These are phyloP conservation scores for Colletotrichum sp. DNA, from an alignment of 2,329 filamentous ascomycete genomes.

Conservation along the genomic window DNA sequence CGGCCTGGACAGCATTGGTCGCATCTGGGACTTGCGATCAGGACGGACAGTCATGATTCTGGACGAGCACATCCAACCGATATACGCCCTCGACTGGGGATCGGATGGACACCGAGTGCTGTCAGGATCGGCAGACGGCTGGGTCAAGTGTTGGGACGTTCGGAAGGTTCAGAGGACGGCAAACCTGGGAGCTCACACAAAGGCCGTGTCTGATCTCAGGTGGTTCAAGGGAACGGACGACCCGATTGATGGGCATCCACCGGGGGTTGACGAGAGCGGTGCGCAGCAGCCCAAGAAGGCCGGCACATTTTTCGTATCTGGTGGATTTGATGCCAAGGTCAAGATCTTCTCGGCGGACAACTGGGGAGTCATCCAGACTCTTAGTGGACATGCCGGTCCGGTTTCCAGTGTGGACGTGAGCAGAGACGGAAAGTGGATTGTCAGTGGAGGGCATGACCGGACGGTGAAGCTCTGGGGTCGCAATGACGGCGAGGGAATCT, in stretches of 20 bases:
- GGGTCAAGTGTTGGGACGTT: constrained; percentile 98
- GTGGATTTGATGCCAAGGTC: constrained; percentile 93
- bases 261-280: constrained; percentile 69
- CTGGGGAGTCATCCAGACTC: constrained; percentile 86
- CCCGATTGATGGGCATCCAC: constrained; percentile 64
- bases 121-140: constrained; percentile 92
- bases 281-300: constrained; percentile 77
- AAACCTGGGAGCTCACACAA: constrained; percentile 88
- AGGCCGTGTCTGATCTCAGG: constrained; percentile 88
- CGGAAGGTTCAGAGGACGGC: constrained; percentile 84
- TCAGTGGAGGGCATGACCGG: constrained; percentile 90
- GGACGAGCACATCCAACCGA: constrained; percentile 83
- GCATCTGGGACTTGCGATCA: constrained; percentile 93
- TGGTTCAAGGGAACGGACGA: constrained; percentile 93
- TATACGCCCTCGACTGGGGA: constrained; percentile 92
- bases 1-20: constrained; percentile 92
- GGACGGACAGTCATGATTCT: constrained; percentile 96
- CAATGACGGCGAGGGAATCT: constrained; percentile 70
- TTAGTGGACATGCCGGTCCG: constrained; percentile 90
- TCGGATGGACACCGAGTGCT: constrained; percentile 89
- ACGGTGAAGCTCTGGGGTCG: constrained; percentile 97
- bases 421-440: constrained; percentile 87
- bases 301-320: constrained; percentile 88
- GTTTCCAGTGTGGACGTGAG: constrained; percentile 92
- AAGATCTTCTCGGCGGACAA: constrained; percentile 97